These are phyloP conservation scores for Amaranthus palmeri DNA, from an alignment of 148 eudicot genomes.

Conservation along the genomic window DNA sequence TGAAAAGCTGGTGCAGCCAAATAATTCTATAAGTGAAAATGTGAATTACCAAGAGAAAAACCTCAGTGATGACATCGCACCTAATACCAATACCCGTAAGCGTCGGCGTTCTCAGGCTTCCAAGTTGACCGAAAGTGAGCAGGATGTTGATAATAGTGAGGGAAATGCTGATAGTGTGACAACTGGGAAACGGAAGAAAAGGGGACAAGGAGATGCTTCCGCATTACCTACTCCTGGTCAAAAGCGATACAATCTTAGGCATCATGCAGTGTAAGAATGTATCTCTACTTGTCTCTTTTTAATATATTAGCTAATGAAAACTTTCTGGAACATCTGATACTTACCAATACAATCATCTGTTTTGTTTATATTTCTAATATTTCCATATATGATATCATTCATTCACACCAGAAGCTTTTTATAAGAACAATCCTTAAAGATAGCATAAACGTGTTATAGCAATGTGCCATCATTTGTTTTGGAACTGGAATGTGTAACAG, in stretches of 20 bases:
- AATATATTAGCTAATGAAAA: background rate
- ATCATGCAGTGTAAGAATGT: conserved; percentile 58
- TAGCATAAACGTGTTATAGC: no score
- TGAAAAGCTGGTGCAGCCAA: conserved; percentile 18
- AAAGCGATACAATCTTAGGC: conserved; percentile 81
- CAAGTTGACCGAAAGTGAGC: conserved; percentile 43
- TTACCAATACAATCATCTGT: background rate
- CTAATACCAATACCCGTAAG: conserved; percentile 41
- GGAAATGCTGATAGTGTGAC: conserved; percentile 66
- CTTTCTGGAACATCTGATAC: background rate
- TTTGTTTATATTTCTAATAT: no score
- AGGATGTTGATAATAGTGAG: conserved; percentile 53
- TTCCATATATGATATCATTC: no score
- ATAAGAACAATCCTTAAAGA: no score
- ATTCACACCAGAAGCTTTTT: no score
- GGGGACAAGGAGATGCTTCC: conserved; percentile 52
- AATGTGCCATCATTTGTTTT: no score
- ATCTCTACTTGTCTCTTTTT: background rate
- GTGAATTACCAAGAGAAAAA: conserved; percentile 31
- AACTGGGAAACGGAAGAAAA: conserved; percentile 60
- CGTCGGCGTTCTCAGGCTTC: conserved; percentile 49
- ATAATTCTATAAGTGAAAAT: conserved; percentile 26
- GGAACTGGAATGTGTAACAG: no score
- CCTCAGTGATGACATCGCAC: conserved; percentile 27
- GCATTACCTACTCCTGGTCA: conserved; percentile 53